A percentile compares a stretch with the other conserved stretches of the same genome.
These are phyloP conservation scores for Luffa aegyptiaca DNA, from an alignment of 306 rosid species.

Conservation along the genomic window DNA sequence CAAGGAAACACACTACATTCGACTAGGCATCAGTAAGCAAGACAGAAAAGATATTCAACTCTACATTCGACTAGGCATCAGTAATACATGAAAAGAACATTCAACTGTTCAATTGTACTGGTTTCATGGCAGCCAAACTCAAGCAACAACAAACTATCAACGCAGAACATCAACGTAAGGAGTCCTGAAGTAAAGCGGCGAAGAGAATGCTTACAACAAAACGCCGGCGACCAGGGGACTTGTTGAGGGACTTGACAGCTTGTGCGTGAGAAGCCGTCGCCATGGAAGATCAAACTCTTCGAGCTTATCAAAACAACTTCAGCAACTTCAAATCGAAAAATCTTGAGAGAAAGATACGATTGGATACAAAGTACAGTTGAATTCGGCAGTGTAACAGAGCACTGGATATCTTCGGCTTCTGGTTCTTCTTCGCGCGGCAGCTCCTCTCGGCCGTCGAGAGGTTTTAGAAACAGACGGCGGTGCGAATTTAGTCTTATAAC, in stretches of 20 bases:
- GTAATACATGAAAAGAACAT: neutral
- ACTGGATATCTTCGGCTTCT: neutral
- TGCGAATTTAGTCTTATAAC: neutral
- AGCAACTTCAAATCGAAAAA: neutral
- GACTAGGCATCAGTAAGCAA: neutral
- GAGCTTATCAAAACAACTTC: neutral
- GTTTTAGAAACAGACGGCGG: neutral
- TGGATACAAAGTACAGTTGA: neutral
- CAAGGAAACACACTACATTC: neutral
- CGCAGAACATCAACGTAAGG: neutral
- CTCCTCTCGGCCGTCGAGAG: neutral
- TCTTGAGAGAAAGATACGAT: neutral
- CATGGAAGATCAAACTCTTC: constrained; percentile 23
- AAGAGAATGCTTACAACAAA: constrained; percentile 40
- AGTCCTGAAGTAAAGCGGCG: neutral
- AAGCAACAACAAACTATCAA: neutral
- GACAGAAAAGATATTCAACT: neutral
- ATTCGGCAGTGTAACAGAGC: neutral
- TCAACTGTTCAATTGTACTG: neutral
- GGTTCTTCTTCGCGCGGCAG: neutral
- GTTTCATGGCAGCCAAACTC: neutral
- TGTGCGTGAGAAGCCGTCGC: constrained; percentile 56
- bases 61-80: neutral
- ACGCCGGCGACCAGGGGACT: constrained; percentile 61
- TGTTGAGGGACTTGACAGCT: constrained; percentile 89